phyloP scores from a whole-genome alignment of 2,329 filamentous ascomycete genomes.

The Exophiala mesophila region DNA sequence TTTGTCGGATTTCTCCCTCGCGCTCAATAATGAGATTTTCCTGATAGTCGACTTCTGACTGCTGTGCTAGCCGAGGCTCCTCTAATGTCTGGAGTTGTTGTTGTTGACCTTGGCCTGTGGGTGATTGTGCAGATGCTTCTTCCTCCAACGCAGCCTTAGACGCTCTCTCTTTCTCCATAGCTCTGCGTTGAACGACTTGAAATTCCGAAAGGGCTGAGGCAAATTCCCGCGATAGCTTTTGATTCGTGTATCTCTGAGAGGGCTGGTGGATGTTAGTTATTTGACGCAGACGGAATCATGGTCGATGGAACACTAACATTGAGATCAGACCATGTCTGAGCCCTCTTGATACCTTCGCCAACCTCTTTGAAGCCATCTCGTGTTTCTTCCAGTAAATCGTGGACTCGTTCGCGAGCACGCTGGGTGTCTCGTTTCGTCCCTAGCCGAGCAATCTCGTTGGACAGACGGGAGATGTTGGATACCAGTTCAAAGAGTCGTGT shows the following conservation, averaged over 20 bases:
- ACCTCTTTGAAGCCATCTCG: slow-evolving; percentile 83
- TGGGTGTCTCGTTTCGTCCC: slow-evolving; percentile 90
- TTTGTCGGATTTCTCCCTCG: slow-evolving; percentile 93
- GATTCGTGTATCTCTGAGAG: slow-evolving; percentile 92
- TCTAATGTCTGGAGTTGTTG: slow-evolving; percentile 70
- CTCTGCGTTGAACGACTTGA: slow-evolving; percentile 81
- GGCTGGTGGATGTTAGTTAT: slow-evolving; percentile 51
- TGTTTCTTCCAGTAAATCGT: slow-evolving; percentile 80
- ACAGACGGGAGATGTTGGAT: slow-evolving; percentile 78
- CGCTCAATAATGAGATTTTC: slow-evolving; percentile 93
- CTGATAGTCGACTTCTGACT: slow-evolving; percentile 96
- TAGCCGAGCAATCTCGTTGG: slow-evolving; percentile 76
- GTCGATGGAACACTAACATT: slow-evolving; percentile 51
- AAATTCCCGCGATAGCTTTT: slow-evolving; percentile 92
- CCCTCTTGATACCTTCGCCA: slow-evolving; percentile 87
- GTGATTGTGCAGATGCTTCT: slow-evolving; percentile 27
- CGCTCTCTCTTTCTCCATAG: slow-evolving; percentile 88
- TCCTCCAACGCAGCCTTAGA: slow-evolving; percentile 73
- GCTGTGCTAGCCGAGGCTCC: slow-evolving; percentile 74
- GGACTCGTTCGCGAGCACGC: slow-evolving; percentile 82
- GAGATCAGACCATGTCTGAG: slow-evolving; percentile 80
- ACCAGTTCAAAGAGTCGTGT: slow-evolving; percentile 86
- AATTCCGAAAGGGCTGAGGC: slow-evolving; percentile 84
- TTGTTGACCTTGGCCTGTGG: slow-evolving; percentile 43
- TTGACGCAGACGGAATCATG: too few relatives aligned